phyloP scores from a whole-genome alignment of 345 rosid genomes.

The Erucastrum elatum region DNA sequence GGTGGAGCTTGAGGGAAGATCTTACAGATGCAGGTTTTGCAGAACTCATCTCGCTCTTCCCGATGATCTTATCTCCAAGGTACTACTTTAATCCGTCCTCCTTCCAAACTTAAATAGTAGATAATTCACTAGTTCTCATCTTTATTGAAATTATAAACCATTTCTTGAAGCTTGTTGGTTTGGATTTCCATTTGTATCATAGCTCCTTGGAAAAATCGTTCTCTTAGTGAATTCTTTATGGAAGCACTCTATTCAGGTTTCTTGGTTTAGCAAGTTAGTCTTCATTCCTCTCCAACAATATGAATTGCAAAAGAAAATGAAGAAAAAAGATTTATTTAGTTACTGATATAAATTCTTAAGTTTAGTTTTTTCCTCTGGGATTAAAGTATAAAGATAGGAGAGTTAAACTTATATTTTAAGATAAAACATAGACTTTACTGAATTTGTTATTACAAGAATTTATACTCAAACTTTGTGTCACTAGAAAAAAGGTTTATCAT shows the following conservation, averaged over 20 bases:
- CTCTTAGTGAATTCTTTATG: not conserved
- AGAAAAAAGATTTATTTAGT: not conserved
- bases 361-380: slow-evolving; percentile 7
- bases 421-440: slow-evolving; percentile 3
- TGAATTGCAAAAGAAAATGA: not conserved
- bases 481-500: slow-evolving; percentile 2
- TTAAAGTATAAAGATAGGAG: not conserved
- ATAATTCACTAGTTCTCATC: slow-evolving; percentile 6
- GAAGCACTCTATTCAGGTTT: not conserved
- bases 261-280: not conserved
- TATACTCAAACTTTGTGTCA: not conserved
- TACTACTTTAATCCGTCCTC: slow-evolving; percentile 22
- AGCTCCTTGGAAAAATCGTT: not conserved
- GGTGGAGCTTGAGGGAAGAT: slow-evolving; percentile 92
- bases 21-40: slow-evolving; percentile 89
- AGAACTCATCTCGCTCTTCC: slow-evolving; percentile 80
- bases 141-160: not conserved
- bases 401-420: not conserved
- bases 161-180: slow-evolving; percentile 17
- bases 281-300: not conserved
- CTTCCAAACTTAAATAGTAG: not conserved
- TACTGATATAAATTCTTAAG: slow-evolving; percentile 13
- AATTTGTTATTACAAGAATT: not conserved
- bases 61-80: slow-evolving; percentile 68
- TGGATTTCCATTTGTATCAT: not conserved